Evolutionary conservation across 2,329 filamentous ascomycete genomes (phyloP), one percentile per base, ranked within the genome.

Genomic region (Stagonosporopsis tanaceti): DNA sequence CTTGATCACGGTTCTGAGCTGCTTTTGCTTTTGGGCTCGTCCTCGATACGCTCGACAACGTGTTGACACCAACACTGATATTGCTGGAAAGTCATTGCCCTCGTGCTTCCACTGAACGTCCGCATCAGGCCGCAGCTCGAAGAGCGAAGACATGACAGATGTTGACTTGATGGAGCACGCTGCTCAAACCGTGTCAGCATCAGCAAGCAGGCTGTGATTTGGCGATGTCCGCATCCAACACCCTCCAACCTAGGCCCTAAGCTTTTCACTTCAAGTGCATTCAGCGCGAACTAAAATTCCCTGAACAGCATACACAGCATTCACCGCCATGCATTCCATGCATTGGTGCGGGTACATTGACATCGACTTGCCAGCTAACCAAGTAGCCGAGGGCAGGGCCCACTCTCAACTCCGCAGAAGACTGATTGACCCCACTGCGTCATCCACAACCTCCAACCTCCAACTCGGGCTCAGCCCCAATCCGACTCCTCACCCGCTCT

Each of bases 311-410:
- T 4, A n/a, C 15, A 34, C 14, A 15, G 4, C 32, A 8, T 4
- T 7, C 32, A 34, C 15, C 15, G 32, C 32, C 14, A 34, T 34
- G 32, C 14, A 34, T 5, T 34, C 32, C 14, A 34, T n/a, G 32
- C 32, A 1, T n/a, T 34, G 14, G 9, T 4, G 41, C 17, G 7
- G 5, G 24, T 4, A 30, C 25, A 17, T 15, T 17, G 28, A 46
- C 15, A 6, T 35, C 35, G 37, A 53, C 20, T 47, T 22, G 27
- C 17, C 24, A 17, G 17, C 17, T 30, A 17, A 44, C 20, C 41
- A 25, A 4, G 17, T 42, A 47, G 38, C 53, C 53, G 47, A 57
- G 53, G 53, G 37, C 41, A 57, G 53, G 53, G 37, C 41, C 47
- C 28, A 35, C 24, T 22, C 11, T 47, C 25, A 37, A 35, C 35